Evolutionary conservation across 768 basidiomycete species (phyloP).

Genomic region (Russula emetica): DNA sequence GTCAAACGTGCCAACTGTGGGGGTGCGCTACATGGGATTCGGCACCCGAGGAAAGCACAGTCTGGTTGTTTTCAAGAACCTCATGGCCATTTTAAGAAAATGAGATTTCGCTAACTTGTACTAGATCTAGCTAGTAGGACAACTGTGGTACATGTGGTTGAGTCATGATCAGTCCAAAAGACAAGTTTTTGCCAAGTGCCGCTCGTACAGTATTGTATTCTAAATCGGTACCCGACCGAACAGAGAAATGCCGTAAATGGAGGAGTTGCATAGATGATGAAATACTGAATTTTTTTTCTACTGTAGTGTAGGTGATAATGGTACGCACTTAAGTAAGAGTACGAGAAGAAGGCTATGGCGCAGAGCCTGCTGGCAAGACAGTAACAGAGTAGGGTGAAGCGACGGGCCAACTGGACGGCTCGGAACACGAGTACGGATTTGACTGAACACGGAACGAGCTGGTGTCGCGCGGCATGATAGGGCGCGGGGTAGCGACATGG

Average conservation of each 20-base stretch:
- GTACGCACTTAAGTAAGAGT: background rate
- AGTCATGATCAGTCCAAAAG: background rate
- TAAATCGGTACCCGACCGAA: background rate
- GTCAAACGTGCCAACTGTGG: too few relatives aligned
- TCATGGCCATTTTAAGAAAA: background rate
- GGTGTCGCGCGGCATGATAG: conserved; percentile 12
- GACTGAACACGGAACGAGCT: conserved; percentile 22
- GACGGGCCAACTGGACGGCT: background rate
- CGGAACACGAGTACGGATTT: conserved; percentile 13
- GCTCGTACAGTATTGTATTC: background rate
- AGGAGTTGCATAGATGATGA: background rate
- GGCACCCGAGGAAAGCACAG: background rate
- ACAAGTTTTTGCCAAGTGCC: background rate
- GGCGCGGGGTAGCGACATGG: conserved; percentile 1
- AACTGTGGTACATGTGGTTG: background rate
- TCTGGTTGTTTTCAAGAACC: background rate
- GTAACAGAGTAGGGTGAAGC: background rate
- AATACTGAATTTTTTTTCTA: background rate
- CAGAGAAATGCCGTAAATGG: background rate
- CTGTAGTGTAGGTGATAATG: background rate
- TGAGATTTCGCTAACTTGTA: background rate
- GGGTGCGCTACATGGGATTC: background rate
- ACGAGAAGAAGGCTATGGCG: background rate
- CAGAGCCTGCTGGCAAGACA: background rate
- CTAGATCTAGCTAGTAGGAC: background rate